A percentile compares a stretch with the other conserved stretches of the same genome.
Conservation (phyloP, 192 early-diverging fungal species). For the Backusella sp. region DNA sequence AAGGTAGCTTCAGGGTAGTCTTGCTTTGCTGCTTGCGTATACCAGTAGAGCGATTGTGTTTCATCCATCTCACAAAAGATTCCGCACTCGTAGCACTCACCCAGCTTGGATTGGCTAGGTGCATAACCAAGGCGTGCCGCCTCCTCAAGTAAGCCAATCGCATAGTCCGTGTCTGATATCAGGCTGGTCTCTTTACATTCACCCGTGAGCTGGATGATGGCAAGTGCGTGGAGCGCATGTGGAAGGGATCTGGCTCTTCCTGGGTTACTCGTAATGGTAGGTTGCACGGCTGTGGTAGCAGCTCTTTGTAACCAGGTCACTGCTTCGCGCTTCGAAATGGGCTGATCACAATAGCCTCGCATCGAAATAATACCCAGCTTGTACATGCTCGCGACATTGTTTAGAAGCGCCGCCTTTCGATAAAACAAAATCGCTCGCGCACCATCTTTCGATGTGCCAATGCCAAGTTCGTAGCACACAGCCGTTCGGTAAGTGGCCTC, state of each 20-base stretch:
- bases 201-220: slow-evolving; percentile 12
- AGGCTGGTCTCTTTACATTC: slow-evolving; percentile 19
- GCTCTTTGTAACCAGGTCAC: slow-evolving; percentile 93
- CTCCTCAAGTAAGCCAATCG: slow-evolving; percentile 50
- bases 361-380: slow-evolving; percentile 90
- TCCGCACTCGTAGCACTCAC: slow-evolving; percentile 58
- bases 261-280: not conserved
- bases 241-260: not conserved
- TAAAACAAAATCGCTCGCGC: slow-evolving; percentile 85
- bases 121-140: slow-evolving; percentile 60
- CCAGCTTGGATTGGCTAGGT: slow-evolving; percentile 52
- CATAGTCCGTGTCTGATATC: slow-evolving; percentile 46
- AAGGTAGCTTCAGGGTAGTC: slow-evolving; percentile 54
- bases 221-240: slow-evolving; percentile 14
- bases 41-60: slow-evolving; percentile 47
- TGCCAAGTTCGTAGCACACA: slow-evolving; percentile 92
- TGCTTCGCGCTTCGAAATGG: slow-evolving; percentile 80
- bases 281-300: slow-evolving; percentile 71
- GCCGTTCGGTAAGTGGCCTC: slow-evolving; percentile 89
- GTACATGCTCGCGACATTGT: slow-evolving; percentile 94
- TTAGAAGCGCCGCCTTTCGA: slow-evolving; percentile 82
- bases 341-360: slow-evolving; percentile 76
- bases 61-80: slow-evolving; percentile 47
- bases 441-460: slow-evolving; percentile 82
- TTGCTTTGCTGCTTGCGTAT: slow-evolving; percentile 52